These are phyloP conservation scores for Auriscalpium orientale DNA, from an alignment of 768 basidiomycete genomes.

Conservation along the genomic window DNA sequence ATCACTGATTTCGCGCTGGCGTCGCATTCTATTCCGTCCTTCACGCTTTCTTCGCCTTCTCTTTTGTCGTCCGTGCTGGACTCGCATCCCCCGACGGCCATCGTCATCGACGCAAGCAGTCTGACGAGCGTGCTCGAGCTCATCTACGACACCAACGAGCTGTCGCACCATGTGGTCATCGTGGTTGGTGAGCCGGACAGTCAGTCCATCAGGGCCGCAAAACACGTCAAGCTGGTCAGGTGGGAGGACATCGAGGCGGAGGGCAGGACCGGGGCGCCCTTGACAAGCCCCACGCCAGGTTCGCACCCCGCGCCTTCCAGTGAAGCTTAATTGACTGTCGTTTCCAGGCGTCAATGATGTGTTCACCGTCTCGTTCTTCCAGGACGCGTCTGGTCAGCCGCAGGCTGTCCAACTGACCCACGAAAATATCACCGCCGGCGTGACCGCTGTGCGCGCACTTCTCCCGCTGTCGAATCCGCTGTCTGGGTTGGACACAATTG, in stretches of 20 bases:
- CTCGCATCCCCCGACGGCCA: slow-evolving; percentile 58
- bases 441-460: slow-evolving; percentile 69
- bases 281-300: slow-evolving; percentile 44
- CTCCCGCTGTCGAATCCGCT: slow-evolving; percentile 67
- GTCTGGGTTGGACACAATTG: slow-evolving; percentile 67
- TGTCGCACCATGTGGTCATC: slow-evolving; percentile 48
- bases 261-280: slow-evolving; percentile 42
- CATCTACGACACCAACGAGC: slow-evolving; percentile 52
- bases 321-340: slow-evolving; percentile 1
- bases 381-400: slow-evolving; percentile 41
- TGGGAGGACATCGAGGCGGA: slow-evolving; percentile 70
- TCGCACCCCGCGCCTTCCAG: slow-evolving; percentile 19
- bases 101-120: slow-evolving; percentile 62
- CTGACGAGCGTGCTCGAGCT: slow-evolving; percentile 65
- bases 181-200: slow-evolving; percentile 60
- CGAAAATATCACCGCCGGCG: slow-evolving; percentile 81
- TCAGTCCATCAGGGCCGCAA: slow-evolving; percentile 37
- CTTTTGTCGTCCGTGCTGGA: slow-evolving; percentile 63
- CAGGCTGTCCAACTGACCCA: slow-evolving; percentile 68
- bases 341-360: slow-evolving; percentile 49
- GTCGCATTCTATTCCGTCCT: slow-evolving; percentile 57
- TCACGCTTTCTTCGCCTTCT: slow-evolving; percentile 51
- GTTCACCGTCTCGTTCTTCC: slow-evolving; percentile 62
- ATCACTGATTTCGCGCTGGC: slow-evolving; percentile 75
- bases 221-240: slow-evolving; percentile 47